phyloP scores from a whole-genome alignment of 768 basidiomycete genomes.

The Candolleomyces aberdarensis region DNA sequence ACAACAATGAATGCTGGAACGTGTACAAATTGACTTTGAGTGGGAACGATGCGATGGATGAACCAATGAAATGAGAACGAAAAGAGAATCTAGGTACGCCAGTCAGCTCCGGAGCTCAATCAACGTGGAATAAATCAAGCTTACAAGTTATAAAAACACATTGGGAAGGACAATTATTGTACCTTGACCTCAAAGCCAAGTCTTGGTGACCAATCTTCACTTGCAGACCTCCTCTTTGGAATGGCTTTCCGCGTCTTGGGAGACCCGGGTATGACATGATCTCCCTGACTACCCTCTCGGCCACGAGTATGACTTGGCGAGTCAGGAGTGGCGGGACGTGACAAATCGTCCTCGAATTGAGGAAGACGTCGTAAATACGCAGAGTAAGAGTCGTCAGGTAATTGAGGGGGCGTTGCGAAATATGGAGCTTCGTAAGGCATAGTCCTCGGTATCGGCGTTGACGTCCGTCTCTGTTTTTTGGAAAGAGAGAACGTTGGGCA shows the following conservation, averaged over 20 bases:
- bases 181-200: neutral
- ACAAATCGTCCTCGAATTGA: conserved; percentile 24
- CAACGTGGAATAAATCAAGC: neutral
- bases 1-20: neutral
- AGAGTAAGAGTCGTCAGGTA: conserved; percentile 20
- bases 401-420: conserved; percentile 38
- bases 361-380: conserved; percentile 22
- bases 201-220: conserved; percentile 25
- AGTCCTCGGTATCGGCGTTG: conserved; percentile 35
- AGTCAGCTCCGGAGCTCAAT: neutral
- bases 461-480: conserved; percentile 26
- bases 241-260: neutral
- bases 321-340: conserved; percentile 11
- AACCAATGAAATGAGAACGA: neutral
- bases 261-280: neutral
- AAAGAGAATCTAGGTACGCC: neutral
- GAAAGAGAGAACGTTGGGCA: conserved; percentile 8
- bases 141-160: conserved; percentile 7
- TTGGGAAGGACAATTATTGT: neutral
- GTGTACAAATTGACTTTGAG: too few species aligned
- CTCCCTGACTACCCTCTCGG: neutral
- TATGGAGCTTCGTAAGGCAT: conserved; percentile 44
- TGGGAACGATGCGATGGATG: too few species aligned
- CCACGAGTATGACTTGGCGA: neutral
- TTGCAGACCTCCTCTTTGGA: conserved; percentile 30